Conservation (phyloP, 2,329 filamentous ascomycete genomes). For the Gaeumannomyces tritici region DNA sequence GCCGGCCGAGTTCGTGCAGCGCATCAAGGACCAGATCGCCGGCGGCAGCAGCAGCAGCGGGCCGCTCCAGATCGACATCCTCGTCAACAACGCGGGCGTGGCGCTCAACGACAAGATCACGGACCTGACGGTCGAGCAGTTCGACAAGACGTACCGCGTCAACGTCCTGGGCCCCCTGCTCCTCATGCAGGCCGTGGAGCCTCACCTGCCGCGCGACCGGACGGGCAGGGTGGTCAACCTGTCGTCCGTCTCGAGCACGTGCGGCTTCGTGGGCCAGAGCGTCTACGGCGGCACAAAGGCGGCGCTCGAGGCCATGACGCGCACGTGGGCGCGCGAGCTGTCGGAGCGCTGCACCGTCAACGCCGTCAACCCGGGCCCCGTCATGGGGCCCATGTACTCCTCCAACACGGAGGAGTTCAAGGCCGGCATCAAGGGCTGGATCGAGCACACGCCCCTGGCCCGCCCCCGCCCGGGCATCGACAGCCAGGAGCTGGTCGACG, state of each 20-base stretch:
- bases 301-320: conserved; percentile 48
- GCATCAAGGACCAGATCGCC: conserved; percentile 44
- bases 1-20: conserved; percentile 45
- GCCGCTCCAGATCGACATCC: conserved; percentile 63
- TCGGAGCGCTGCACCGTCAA: conserved; percentile 44
- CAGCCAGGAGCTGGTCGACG: conserved; percentile 49
- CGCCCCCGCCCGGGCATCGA: conserved; percentile 52
- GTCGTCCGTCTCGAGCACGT: conserved; percentile 42
- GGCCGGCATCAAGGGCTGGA: conserved; percentile 29
- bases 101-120: conserved; percentile 55
- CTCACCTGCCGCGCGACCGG: conserved; percentile 60
- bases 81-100: conserved; percentile 80
- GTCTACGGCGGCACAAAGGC: conserved; percentile 51
- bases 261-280: conserved; percentile 43
- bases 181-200: conserved; percentile 62
- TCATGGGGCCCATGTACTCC: conserved; percentile 42
- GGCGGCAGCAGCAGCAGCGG: conserved; percentile 24
- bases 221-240: conserved; percentile 47
- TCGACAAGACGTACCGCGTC: conserved; percentile 63
- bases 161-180: conserved; percentile 78
- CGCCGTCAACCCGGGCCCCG: conserved; percentile 47
- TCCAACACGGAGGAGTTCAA: conserved; percentile 31
- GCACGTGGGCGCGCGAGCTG: conserved; percentile 49
- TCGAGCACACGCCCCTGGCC: conserved; percentile 50
- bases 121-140: conserved; percentile 55